Conservation (phyloP, 2,329 filamentous ascomycete species). For the Ophiostoma sp. region DNA sequence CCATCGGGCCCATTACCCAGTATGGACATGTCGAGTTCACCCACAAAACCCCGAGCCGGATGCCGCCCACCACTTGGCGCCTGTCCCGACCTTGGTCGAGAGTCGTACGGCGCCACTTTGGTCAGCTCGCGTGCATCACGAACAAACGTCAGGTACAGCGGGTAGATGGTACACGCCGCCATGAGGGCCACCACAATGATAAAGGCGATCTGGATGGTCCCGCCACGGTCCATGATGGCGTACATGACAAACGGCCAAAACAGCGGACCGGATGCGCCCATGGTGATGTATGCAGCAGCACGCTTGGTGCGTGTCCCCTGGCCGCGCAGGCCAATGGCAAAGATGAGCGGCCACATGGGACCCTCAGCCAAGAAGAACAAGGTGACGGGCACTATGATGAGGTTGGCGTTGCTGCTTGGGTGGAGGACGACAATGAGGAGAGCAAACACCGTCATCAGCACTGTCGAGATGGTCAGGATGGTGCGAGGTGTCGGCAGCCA, state of each 20-base stretch:
- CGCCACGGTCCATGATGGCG: constrained; percentile 60
- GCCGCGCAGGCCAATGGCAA: constrained; percentile 75
- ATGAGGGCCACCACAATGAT: constrained; percentile 60
- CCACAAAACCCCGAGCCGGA: neutral
- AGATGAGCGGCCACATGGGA: constrained; percentile 80
- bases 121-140: constrained; percentile 46
- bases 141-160: constrained; percentile 50
- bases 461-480: constrained; percentile 63
- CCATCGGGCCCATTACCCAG: neutral
- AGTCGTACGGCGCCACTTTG: constrained; percentile 17
- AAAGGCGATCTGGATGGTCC: constrained; percentile 64
- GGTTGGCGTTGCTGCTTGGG: constrained; percentile 45
- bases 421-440: constrained; percentile 50
- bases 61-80: neutral
- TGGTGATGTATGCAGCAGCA: constrained; percentile 75
- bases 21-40: constrained; percentile 10
- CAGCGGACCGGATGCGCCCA: constrained; percentile 70
- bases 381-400: constrained; percentile 61
- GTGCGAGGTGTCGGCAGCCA: constrained; percentile 66
- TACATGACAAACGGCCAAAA: constrained; percentile 75
- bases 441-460: constrained; percentile 59
- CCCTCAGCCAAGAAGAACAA: constrained; percentile 80
- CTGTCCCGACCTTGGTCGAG: neutral
- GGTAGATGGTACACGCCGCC: constrained; percentile 49
- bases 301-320: constrained; percentile 79